phyloP scores from a whole-genome alignment of 306 rosid genomes.

The Cajanus cajan region DNA sequence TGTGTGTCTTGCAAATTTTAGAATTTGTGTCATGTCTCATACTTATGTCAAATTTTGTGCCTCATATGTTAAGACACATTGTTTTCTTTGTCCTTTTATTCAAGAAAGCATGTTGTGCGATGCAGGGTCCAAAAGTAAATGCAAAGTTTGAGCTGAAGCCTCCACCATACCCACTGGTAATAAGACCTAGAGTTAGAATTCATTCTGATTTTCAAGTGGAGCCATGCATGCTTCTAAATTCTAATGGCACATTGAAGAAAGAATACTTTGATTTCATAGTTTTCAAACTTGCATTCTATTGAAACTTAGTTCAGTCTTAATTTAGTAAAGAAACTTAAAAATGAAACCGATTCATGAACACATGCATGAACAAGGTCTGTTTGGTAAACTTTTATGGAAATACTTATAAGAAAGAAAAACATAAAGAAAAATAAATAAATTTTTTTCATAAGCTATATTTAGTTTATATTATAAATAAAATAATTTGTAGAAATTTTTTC shows the following conservation, averaged over 20 bases:
- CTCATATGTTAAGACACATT: background rate
- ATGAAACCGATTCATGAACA: background rate
- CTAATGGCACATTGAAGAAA: background rate
- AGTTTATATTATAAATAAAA: too few species aligned
- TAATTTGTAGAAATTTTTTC: too few species aligned
- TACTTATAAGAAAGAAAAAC: too few species aligned
- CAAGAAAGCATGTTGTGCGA: background rate
- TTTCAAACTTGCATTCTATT: background rate
- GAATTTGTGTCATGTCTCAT: background rate
- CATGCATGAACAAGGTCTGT: too few species aligned
- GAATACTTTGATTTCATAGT: background rate
- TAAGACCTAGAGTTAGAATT: background rate
- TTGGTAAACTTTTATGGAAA: too few species aligned
- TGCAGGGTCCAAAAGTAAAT: constrained; percentile 48
- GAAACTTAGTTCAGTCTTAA: background rate
- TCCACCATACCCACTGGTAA: constrained; percentile 83
- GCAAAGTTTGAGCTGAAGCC: constrained; percentile 73
- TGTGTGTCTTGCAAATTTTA: background rate
- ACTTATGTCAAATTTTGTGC: background rate
- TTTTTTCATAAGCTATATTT: too few species aligned
- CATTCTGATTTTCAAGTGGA: background rate
- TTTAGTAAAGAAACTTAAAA: background rate
- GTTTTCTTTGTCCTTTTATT: background rate
- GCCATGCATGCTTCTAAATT: too few species aligned
- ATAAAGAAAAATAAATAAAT: too few species aligned